phyloP scores from a whole-genome alignment of 2,329 filamentous ascomycete species.

The Aspergillus tubingensis region DNA sequence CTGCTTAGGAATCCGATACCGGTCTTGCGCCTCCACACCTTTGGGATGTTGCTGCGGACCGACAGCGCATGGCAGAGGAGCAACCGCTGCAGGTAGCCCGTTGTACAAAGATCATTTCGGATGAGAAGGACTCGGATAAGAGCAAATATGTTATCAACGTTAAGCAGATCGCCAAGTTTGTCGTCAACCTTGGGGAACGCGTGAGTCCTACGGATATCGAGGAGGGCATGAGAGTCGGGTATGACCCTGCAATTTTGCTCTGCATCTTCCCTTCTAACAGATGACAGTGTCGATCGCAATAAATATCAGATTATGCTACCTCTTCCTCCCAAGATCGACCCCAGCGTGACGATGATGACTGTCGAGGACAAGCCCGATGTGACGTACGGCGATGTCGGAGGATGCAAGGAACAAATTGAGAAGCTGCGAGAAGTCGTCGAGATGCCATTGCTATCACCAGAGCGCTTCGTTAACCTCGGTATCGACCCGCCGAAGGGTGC shows the following conservation, averaged over 20 bases:
- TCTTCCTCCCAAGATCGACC: constrained; percentile 96
- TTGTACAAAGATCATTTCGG: constrained; percentile 98
- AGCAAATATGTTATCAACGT: constrained; percentile 99
- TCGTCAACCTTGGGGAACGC: constrained; percentile 94
- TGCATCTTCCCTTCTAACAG: neutral
- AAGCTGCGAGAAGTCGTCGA: constrained; percentile 98
- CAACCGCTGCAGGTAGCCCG: constrained; percentile 95
- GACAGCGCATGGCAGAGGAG: constrained; percentile 98
- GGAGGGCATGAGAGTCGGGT: constrained; percentile 96
- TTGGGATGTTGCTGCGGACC: constrained; percentile 97
- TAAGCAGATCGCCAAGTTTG: constrained; percentile 99
- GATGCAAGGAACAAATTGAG: constrained; percentile 99
- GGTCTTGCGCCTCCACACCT: constrained; percentile 96
- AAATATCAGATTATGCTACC: constrained; percentile 99
- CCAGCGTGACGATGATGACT: constrained; percentile 99
- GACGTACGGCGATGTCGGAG: constrained; percentile 97
- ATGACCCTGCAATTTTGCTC: constrained; percentile 32
- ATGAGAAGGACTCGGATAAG: constrained; percentile 94
- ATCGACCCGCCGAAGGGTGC: constrained; percentile 98
- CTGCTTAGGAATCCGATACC: constrained; percentile 85
- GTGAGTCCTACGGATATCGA: constrained; percentile 99
- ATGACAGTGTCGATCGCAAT: constrained; percentile 80
- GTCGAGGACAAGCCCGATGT: constrained; percentile 99
- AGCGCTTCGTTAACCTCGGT: constrained; percentile 97
- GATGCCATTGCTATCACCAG: constrained; percentile 94